These are phyloP conservation scores for Trametes polyzona DNA, from an alignment of 1,284 basidiomycete species.

Conservation along the genomic window DNA sequence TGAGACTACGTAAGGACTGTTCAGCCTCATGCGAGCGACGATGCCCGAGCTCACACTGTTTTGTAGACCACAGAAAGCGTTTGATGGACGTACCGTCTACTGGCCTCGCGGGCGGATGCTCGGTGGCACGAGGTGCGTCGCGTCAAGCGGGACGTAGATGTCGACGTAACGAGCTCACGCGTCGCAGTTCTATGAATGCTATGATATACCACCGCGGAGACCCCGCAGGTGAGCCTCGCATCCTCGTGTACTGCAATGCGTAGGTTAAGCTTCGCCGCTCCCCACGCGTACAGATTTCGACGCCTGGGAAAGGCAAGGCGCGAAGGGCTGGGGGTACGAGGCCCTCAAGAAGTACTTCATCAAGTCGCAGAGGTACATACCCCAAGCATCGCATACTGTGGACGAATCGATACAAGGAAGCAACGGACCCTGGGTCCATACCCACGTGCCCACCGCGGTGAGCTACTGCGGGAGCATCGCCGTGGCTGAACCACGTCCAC, in stretches of 20 bases:
- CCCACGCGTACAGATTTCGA: conserved; percentile 40
- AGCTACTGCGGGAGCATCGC: neutral
- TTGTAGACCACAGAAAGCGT: conserved; percentile 21
- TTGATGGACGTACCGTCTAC: conserved; percentile 18
- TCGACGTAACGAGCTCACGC: too few species aligned
- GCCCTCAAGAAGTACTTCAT: conserved; percentile 39
- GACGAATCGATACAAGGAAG: conserved; percentile 23
- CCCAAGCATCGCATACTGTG: conserved; percentile 20
- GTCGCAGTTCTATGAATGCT: conserved; percentile 21
- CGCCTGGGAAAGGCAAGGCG: conserved; percentile 42
- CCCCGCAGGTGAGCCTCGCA: conserved; percentile 24
- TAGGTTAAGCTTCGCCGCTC: neutral
- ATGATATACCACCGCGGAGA: conserved; percentile 25
- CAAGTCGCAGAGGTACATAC: conserved; percentile 34
- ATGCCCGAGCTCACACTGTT: neutral
- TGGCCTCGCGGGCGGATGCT: conserved; percentile 25
- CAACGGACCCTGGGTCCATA: conserved; percentile 31
- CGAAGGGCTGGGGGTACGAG: conserved; percentile 41
- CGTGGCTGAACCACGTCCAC: neutral
- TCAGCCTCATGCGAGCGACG: neutral
- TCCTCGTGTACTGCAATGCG: neutral
- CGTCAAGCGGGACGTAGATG: too few species aligned
- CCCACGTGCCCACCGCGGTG: conserved; percentile 23
- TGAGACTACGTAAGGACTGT: conserved; percentile 10
- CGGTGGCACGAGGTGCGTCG: conserved; percentile 29